These are phyloP conservation scores for Withania somnifera DNA, from an alignment of 305 asterid species.

Conservation along the genomic window DNA sequence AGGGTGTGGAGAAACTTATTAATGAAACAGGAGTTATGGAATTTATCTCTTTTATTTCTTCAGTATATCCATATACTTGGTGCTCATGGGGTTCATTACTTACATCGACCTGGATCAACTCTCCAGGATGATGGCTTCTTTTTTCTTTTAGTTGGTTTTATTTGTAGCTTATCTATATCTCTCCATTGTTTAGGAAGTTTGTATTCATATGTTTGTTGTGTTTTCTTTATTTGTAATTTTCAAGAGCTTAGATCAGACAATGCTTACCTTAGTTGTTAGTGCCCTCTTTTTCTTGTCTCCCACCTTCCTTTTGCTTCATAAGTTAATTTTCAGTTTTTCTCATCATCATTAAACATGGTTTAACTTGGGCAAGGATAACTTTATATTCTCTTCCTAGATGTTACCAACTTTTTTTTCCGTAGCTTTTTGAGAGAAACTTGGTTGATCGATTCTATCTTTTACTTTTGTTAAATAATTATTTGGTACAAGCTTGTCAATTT, in stretches of 20 bases:
- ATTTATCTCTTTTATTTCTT: neutral
- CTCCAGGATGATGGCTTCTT: constrained; percentile 20
- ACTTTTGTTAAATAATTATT: neutral
- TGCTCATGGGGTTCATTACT: constrained; percentile 24
- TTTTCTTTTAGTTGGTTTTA: constrained; percentile 54
- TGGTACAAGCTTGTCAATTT: constrained; percentile 70
- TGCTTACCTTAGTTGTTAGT: constrained; percentile 88
- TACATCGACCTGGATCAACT: constrained; percentile 19
- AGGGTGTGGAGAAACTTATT: no score
- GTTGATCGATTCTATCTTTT: neutral
- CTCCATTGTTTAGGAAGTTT: neutral
- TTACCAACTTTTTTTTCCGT: neutral
- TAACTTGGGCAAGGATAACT: neutral
- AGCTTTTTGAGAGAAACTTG: neutral
- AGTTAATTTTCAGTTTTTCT: neutral
- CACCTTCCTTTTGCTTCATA: neutral
- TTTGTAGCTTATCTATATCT: neutral
- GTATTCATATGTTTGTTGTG: neutral
- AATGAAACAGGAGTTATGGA: neutral
- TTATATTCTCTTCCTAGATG: neutral
- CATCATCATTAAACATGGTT: neutral
- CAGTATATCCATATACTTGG: constrained; percentile 22
- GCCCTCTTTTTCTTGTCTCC: neutral
- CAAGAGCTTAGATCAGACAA: constrained; percentile 84
- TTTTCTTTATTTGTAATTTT: constrained; percentile 10